Base-by-base conservation (phyloP, 228 moss, liverwort and hornwort species). In the Sphagnum magellanicum region DNA sequence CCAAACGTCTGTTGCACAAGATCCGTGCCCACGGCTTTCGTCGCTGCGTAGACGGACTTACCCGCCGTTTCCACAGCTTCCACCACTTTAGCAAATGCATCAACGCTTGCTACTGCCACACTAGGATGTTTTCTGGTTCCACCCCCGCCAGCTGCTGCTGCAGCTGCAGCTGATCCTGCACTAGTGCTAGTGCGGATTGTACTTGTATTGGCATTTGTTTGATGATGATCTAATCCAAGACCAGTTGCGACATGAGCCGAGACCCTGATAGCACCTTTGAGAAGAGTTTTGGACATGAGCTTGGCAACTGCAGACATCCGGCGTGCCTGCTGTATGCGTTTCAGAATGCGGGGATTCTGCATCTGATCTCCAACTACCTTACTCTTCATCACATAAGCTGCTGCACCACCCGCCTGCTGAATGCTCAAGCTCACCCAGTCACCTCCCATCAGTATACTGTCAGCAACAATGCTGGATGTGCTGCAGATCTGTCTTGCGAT, bases 301-400 rank as follows among this genome's bases (percentile, higher is more conserved):
- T 95, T 95, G 6, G 89, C 92, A 1, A 95, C 88, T 0, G 92
- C 95, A 0, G 95, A 95, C 95, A 95, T 92, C 0, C 92, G 89
- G 6, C 92, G 90, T 5, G 92, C 95, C 65, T 95, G 92, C 6
- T 87, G 90, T 57, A 92, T 82, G 16, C 95, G 86, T 16, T 84
- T 77, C 68, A 78, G 70, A 89, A 95, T 91, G 16, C 92, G 83
- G 0, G 90, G 79, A 16, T 90, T 92, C 48, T 89, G 74, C 4
- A 65, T 78, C 0, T 74, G 81, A 0, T 71, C 81, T 1, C 48
- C 61, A 0, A 5, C 63, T 51, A 4, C 67, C 67, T 55, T 55
- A 32, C 32, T 7, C 10, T 16, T 0, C 32, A 48, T 7, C 48
- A 53, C 10, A 12, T 50, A 47, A 0, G 63, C 48, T 3, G 32